Conservation (phyloP, 345 rosid genomes). For the Rhodamnia argentea region DNA sequence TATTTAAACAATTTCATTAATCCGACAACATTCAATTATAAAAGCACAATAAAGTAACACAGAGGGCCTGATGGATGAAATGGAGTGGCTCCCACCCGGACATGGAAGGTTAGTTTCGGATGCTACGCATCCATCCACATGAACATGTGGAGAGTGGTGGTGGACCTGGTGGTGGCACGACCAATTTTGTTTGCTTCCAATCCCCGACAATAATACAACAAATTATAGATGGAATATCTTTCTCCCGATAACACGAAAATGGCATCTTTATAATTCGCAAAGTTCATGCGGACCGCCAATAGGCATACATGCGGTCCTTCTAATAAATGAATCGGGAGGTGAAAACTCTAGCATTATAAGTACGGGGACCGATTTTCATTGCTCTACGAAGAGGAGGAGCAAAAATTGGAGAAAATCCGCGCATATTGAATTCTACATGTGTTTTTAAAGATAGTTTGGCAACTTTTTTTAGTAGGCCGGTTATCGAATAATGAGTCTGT, state of each 20-base stretch:
- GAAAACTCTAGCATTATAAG: too few relatives aligned
- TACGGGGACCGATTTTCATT: too few relatives aligned
- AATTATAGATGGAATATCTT: not conserved
- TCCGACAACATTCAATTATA: not conserved
- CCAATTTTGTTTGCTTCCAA: not conserved
- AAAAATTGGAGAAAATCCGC: too few relatives aligned
- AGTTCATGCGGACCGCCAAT: not conserved
- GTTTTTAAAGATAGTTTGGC: not conserved
- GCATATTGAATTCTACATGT: too few relatives aligned
- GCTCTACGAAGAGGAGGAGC: too few relatives aligned
- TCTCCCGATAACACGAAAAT: not conserved
- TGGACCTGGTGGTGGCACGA: not conserved
- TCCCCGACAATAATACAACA: not conserved
- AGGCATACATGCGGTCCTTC: too few relatives aligned
- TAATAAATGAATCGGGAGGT: too few relatives aligned
- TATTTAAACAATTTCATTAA: not conserved
- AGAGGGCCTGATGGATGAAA: not conserved
- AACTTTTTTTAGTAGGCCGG: not conserved
- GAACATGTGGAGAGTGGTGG: not conserved
- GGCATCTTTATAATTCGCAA: not conserved
- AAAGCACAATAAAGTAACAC: not conserved
- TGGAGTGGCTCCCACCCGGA: not conserved
- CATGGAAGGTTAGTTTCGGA: not conserved
- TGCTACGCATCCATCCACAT: not conserved
- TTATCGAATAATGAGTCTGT: not conserved